A percentile compares a stretch with the other conserved stretches of the same genome.
These are phyloP conservation scores for Emergomyces orientalis DNA, from an alignment of 2,329 filamentous ascomycete genomes.

Conservation along the genomic window DNA sequence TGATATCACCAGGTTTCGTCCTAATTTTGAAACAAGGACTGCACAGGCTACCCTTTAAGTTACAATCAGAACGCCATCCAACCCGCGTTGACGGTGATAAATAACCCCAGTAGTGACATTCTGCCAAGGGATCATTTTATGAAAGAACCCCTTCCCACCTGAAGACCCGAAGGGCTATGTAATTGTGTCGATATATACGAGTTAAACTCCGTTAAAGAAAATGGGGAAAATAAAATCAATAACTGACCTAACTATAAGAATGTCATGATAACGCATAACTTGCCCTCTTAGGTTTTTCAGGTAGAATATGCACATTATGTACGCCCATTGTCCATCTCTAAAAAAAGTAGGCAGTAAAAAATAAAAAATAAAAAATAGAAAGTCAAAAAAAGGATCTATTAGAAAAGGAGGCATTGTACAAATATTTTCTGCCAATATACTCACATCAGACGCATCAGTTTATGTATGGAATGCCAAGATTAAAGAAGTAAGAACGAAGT, in stretches of 20 bases:
- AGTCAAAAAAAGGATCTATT: not conserved
- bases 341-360: not conserved
- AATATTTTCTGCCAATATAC: not conserved
- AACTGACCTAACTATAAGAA: not conserved
- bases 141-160: too few species aligned
- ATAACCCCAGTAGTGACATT: not conserved
- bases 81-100: not conserved
- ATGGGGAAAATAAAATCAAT: not conserved
- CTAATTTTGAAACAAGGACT: not conserved
- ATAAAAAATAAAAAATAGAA: not conserved
- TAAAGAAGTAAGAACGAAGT: too few species aligned
- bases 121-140: not conserved
- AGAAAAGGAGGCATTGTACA: not conserved
- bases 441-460: not conserved
- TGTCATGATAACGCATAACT: too few species aligned
- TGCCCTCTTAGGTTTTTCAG: too few species aligned
- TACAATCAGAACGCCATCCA: not conserved
- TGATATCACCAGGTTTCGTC: not conserved
- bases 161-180: too few species aligned
- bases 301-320: too few species aligned
- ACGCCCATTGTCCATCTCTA: too few species aligned
- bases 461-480: slow-evolving; percentile 10
- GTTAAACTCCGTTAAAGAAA: too few species aligned
- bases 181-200: too few species aligned
- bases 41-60: not conserved